Conservation (phyloP, 2,329 filamentous ascomycete species). For the Bipolaris sorokiniana region DNA sequence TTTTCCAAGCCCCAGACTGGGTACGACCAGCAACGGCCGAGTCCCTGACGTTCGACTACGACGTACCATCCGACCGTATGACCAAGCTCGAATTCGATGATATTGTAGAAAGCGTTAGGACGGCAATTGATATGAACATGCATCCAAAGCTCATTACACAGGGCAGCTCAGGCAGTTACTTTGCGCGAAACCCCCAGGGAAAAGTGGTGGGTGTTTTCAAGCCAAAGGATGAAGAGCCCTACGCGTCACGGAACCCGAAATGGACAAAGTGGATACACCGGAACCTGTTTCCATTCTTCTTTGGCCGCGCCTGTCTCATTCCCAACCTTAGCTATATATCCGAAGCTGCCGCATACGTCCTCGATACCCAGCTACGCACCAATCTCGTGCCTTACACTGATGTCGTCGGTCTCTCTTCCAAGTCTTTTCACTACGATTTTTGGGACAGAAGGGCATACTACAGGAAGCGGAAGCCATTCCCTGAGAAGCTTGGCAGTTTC, state of each 20-base stretch:
- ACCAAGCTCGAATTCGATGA: slow-evolving; percentile 83
- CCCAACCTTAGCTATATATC: slow-evolving; percentile 98
- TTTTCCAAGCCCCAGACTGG: slow-evolving; percentile 92
- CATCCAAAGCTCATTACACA: slow-evolving; percentile 97
- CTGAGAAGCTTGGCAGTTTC: slow-evolving; percentile 91
- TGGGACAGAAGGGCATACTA: slow-evolving; percentile 92
- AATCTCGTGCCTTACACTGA: slow-evolving; percentile 96
- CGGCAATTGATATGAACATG: slow-evolving; percentile 86
- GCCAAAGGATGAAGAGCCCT: slow-evolving; percentile 98
- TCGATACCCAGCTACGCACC: slow-evolving; percentile 87
- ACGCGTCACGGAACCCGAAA: slow-evolving; percentile 94
- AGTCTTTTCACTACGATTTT: slow-evolving; percentile 97
- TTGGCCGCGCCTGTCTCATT: slow-evolving; percentile 92
- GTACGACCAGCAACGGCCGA: slow-evolving; percentile 80
- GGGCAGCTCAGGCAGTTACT: slow-evolving; percentile 97
- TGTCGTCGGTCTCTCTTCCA: slow-evolving; percentile 90
- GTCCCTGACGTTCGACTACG: slow-evolving; percentile 65
- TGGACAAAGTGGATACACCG: slow-evolving; percentile 99
- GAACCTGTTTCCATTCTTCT: slow-evolving; percentile 96
- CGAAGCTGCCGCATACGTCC: slow-evolving; percentile 93
- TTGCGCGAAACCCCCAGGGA: slow-evolving; percentile 87
- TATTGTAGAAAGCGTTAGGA: slow-evolving; percentile 85
- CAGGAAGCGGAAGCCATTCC: slow-evolving; percentile 83
- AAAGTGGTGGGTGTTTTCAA: slow-evolving; percentile 99
- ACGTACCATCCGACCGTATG: slow-evolving; percentile 69